Conservation (phyloP, 805 yeast genomes). For the Jamesozyma hellenica region DNA sequence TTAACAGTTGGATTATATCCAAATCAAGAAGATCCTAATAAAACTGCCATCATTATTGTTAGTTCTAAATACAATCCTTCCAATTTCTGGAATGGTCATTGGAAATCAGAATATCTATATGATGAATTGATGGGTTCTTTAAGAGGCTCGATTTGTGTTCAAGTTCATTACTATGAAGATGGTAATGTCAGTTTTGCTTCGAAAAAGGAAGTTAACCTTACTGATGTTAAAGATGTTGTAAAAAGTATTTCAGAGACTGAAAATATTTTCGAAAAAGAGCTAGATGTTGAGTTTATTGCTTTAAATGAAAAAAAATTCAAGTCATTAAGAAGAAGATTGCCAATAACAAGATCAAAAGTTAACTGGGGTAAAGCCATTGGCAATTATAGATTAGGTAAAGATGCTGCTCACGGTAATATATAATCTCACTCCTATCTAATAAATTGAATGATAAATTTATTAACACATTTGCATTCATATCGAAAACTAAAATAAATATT, state of each 20-base stretch:
- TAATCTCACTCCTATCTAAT: neutral
- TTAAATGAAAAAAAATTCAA: constrained; percentile 79
- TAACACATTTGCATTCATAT: neutral
- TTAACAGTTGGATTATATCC: constrained; percentile 37
- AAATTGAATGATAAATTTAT: neutral
- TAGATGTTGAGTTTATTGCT: constrained; percentile 54
- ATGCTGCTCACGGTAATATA: constrained; percentile 41
- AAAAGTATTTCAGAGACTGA: constrained; percentile 47
- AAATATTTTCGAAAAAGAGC: constrained; percentile 54
- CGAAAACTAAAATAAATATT: too few species aligned
- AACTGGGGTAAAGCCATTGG: constrained; percentile 95
- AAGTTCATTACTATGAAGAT: constrained; percentile 89
- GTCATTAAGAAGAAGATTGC: constrained; percentile 78
- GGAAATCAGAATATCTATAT: constrained; percentile 60
- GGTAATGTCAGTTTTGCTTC: constrained; percentile 81
- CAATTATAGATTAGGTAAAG: constrained; percentile 76
- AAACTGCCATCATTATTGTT: constrained; percentile 41
- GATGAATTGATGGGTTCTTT: constrained; percentile 29
- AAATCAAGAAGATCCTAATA: constrained; percentile 20
- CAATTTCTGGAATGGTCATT: constrained; percentile 83
- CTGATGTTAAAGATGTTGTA: constrained; percentile 24
- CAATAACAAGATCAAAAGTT: constrained; percentile 82
- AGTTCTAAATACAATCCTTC: constrained; percentile 64
- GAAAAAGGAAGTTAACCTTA: constrained; percentile 26
- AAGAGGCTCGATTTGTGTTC: constrained; percentile 50